Base-by-base conservation (phyloP, 1,284 basidiomycete species). In the Coniophora puteana region DNA sequence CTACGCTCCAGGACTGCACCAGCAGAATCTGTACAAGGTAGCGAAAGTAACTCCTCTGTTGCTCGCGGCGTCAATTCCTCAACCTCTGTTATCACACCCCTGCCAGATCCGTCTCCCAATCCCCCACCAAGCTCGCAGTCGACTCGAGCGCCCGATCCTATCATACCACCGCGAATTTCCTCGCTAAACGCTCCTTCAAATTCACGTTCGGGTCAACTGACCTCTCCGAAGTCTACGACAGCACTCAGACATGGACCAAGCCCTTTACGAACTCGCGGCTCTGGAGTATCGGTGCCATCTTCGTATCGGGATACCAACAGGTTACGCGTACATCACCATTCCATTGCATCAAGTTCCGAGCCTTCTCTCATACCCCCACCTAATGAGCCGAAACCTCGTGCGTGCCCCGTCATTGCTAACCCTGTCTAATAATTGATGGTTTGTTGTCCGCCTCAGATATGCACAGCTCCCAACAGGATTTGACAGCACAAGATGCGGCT, bases 281-380 rank as follows among this genome's bases (percentile, higher is more conserved):
- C 47, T 28, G 54, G 63, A 16, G 49, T 21, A n/a, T 61, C 53
- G 37, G 57, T 50, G 60, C 65, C 63, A 49, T 71, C 61, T 30
- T 58, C 59, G 30, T 63, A 63, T 49, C 71, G 73, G 41, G 78
- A 79, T 40, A 57, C 64, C 12, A 62, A 68, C 34, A 72, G 71
- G 36, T 66, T 85, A 34, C 74, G 76, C 10, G 74, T 77, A 20
- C 71, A 81, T 39, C 80, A 81, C 54, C 78, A 79, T 26, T 79
- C 81, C 23, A 76, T 74, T 6, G 83, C 84, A 31, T 88, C 83
- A 38, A 82, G 74, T 46, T 89, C 86, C 27, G 85, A 89, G 59
- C 85, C 87, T 5, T 88, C 85, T 6, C 68, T 89, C 30, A 58
- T 88, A 40, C 68, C 80, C 16, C 61, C 57, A 26, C 63, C 65